phyloP scores from a whole-genome alignment of 768 basidiomycete species.

The Mycena belliarum region DNA sequence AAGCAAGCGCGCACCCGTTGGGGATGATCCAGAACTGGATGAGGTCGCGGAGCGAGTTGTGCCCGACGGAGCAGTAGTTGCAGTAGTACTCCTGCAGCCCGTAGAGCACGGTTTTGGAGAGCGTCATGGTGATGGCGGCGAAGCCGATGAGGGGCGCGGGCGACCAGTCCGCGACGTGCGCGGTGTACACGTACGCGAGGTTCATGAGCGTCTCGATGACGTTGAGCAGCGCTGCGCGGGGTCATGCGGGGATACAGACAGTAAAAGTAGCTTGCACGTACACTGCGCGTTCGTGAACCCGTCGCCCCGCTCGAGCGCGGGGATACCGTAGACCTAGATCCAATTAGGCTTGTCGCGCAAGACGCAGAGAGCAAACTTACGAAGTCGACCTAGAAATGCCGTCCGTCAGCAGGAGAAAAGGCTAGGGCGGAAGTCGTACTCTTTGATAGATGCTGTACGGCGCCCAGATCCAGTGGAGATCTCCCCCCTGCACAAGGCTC shows the following conservation, averaged over 20 bases:
- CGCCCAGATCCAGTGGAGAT: slow-evolving; percentile 90
- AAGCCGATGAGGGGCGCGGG: slow-evolving; percentile 77
- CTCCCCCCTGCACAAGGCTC: slow-evolving; percentile 56
- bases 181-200: slow-evolving; percentile 72
- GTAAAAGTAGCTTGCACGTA: slow-evolving; percentile 34
- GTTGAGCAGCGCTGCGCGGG: slow-evolving; percentile 69
- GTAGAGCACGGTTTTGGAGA: slow-evolving; percentile 86
- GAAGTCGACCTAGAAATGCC: slow-evolving; percentile 35
- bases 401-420: slow-evolving; percentile 20
- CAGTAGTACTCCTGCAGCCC: slow-evolving; percentile 80
- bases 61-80: slow-evolving; percentile 69
- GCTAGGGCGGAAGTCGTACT: slow-evolving; percentile 33
- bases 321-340: slow-evolving; percentile 69
- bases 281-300: slow-evolving; percentile 90
- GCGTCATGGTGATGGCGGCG: slow-evolving; percentile 70
- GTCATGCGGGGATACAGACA: not conserved
- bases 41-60: slow-evolving; percentile 58
- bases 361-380: slow-evolving; percentile 23
- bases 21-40: slow-evolving; percentile 72
- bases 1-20: slow-evolving; percentile 61
- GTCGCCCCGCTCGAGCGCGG: slow-evolving; percentile 59
- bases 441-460: slow-evolving; percentile 80
- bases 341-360: not conserved
- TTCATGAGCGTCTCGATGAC: slow-evolving; percentile 78
- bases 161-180: slow-evolving; percentile 61